Evolutionary conservation across 345 rosid species (phyloP).

Genomic region (Aquilaria malaccensis): DNA sequence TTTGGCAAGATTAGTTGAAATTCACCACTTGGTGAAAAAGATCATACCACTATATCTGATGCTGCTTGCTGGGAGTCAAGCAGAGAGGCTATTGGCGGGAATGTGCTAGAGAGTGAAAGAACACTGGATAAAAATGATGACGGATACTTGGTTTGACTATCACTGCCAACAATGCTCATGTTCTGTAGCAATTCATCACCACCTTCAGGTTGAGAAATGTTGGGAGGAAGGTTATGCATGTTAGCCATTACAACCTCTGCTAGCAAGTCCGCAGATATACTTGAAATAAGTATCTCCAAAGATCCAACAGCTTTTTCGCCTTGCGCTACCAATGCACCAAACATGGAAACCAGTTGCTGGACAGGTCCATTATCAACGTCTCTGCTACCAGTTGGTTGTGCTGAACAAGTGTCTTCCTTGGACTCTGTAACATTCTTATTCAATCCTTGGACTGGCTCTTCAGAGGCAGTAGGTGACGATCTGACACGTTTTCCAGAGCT

Average conservation of each 20-base stretch:
- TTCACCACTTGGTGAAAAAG: neutral
- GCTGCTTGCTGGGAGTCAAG: constrained; percentile 29
- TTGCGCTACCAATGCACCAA: constrained; percentile 93
- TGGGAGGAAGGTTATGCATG: constrained; percentile 66
- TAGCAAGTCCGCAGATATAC: constrained; percentile 87
- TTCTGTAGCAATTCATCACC: constrained; percentile 45
- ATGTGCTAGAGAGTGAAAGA: constrained; percentile 68
- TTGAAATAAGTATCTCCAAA: constrained; percentile 87
- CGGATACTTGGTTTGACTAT: constrained; percentile 60
- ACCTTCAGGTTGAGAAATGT: constrained; percentile 40
- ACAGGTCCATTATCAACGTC: constrained; percentile 66
- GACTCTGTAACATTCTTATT: constrained; percentile 26
- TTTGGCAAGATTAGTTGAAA: neutral
- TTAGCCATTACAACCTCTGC: constrained; percentile 97
- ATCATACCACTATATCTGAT: constrained; percentile 31
- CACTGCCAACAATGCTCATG: constrained; percentile 67
- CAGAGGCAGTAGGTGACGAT: constrained; percentile 44
- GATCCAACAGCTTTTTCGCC: constrained; percentile 87
- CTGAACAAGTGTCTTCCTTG: constrained; percentile 40
- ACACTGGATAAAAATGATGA: constrained; percentile 63
- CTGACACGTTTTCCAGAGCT: constrained; percentile 62
- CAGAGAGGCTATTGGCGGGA: constrained; percentile 62
- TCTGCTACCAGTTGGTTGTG: constrained; percentile 32
- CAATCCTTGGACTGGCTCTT: constrained; percentile 50
- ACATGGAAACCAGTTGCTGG: constrained; percentile 89